Evolutionary conservation across 345 rosid genomes (phyloP), one percentile per base, ranked within the genome.

Genomic region (Aethionema arabicum): DNA sequence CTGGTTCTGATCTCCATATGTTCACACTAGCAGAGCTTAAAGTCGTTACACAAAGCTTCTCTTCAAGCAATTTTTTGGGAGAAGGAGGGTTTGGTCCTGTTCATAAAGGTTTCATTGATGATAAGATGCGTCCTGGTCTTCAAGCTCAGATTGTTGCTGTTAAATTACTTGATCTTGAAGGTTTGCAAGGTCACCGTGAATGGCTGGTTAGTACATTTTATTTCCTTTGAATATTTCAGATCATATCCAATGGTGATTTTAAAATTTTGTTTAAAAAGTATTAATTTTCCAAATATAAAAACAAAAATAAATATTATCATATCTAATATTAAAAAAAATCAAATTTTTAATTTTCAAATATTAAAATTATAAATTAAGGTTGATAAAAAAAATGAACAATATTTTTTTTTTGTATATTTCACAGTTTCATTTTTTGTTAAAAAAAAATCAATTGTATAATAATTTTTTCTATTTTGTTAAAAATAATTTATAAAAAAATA

Each of bases 71-170:
- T 69, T 85, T 91, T 13, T 67, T 91, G 0, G 98, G 98, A 0
- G 91, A 84, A 72, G 98, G 98, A 32, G 98, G 98, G 70, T 91
- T 91, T 6, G 98, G 98, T 41, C 87, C 81, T 0, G 98, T 91
- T 32, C 85, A 91, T 29, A 91, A 91, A 49, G 98, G 96, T 1
- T 91, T 91, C 80, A 68, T 91, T 6, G 97, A 90, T 40, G 96
- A 91, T 40, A 84, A 80, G 72, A 80, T 91, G 15, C 75, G 87
- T 43, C 88, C 76, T 15, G 86, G 95, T 35, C 77, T 91, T 66
- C 75, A 78, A 44, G 89, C 93, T 45, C 96, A 85, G 68, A 82
- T 96, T 3, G 98, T 91, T 0, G 98, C 98, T 0, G 96, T 91
- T 51, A 91, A 91, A 80, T 72, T 71, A 2, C 59, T 91, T 65